Evolutionary conservation across 805 yeast genomes (phyloP).

Genomic region (Hanseniaspora guilliermondii): DNA sequence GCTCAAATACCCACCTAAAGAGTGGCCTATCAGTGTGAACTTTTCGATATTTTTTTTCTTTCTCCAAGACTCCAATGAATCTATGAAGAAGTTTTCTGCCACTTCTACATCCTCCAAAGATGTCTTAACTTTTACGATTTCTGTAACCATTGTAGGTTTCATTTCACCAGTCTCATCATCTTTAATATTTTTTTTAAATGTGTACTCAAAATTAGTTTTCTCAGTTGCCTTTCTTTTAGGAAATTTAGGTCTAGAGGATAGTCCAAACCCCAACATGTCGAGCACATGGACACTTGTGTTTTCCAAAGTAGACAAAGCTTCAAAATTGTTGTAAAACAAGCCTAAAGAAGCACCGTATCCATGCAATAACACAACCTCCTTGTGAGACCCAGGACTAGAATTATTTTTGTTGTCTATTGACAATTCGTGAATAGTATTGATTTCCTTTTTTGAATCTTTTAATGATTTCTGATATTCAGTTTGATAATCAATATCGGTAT

Average conservation of each 20-base stretch:
- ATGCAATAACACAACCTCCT: slow-evolving; percentile 41
- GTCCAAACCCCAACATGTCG: slow-evolving; percentile 84
- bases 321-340: slow-evolving; percentile 64
- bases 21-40: slow-evolving; percentile 54
- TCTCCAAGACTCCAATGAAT: slow-evolving; percentile 53
- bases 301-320: slow-evolving; percentile 33
- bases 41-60: slow-evolving; percentile 32
- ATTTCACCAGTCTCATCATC: slow-evolving; percentile 51
- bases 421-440: slow-evolving; percentile 57
- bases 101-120: slow-evolving; percentile 23
- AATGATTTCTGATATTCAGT: slow-evolving; percentile 1
- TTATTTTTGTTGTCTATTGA: slow-evolving; percentile 38
- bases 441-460: slow-evolving; percentile 20
- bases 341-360: slow-evolving; percentile 96
- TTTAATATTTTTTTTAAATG: slow-evolving; percentile 46
- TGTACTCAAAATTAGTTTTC: slow-evolving; percentile 38
- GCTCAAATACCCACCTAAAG: slow-evolving; percentile 59
- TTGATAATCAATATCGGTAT: slow-evolving; percentile 37
- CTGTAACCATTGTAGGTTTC: slow-evolving; percentile 32
- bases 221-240: slow-evolving; percentile 84
- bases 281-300: slow-evolving; percentile 70
- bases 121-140: slow-evolving; percentile 14
- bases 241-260: slow-evolving; percentile 69
- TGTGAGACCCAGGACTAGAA: slow-evolving; percentile 5
- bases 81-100: slow-evolving; percentile 29